Conservation (phyloP, 148 eudicot genomes). For the Pouteria glomerata region DNA sequence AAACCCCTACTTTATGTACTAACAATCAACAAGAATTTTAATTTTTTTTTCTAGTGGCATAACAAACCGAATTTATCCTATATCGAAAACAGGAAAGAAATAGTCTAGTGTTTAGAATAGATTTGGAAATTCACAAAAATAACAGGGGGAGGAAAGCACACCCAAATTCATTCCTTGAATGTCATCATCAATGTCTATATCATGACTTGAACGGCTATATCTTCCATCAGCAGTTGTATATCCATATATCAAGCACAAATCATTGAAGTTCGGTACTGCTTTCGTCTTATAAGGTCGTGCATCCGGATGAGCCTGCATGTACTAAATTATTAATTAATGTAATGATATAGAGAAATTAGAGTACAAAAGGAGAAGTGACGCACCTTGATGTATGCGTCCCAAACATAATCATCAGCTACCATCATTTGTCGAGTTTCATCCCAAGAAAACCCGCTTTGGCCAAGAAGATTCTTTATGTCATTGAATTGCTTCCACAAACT, state of each 20-base stretch:
- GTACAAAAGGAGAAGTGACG: not conserved
- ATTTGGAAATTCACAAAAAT: too few relatives aligned
- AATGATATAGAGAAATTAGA: not conserved
- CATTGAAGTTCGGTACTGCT: constrained; percentile 22
- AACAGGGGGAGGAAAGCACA: too few relatives aligned
- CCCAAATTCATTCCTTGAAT: constrained; percentile 22
- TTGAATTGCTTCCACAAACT: constrained; percentile 38
- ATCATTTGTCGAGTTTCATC: constrained; percentile 29
- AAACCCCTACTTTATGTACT: not conserved
- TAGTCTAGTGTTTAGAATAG: too few relatives aligned
- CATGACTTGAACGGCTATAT: constrained; percentile 40
- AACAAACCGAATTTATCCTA: not conserved
- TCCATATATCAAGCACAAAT: constrained; percentile 33
- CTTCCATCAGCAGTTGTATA: constrained; percentile 39
- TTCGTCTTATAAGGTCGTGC: constrained; percentile 32
- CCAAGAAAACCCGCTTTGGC: constrained; percentile 35
- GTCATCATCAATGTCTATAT: constrained; percentile 29
- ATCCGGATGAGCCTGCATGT: constrained; percentile 30
- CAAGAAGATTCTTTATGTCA: constrained; percentile 28
- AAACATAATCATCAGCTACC: constrained; percentile 33
- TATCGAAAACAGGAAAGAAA: not conserved
- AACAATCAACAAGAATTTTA: not conserved
- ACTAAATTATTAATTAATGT: not conserved
- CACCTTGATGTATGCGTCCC: constrained; percentile 38
- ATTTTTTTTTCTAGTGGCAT: not conserved